Base-by-base conservation (phyloP, 805 yeast species). In the Pichia californica region DNA sequence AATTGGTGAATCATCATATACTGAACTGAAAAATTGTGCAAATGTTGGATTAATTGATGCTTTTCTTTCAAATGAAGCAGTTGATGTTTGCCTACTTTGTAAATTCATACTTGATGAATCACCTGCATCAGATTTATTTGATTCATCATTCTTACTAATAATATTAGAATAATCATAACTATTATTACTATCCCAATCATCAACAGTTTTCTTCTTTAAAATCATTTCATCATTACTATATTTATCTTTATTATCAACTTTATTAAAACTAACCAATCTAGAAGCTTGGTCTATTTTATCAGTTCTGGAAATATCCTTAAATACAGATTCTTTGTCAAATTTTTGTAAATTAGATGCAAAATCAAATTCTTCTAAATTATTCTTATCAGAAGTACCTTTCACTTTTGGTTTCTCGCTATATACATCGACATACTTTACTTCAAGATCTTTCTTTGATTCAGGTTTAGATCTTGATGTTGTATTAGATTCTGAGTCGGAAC, bases 251-350 rank as follows among this genome's bases (percentile, higher is more conserved):
- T 54, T 30, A 15, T 58, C 59, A 15, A 71, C 54, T 51, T 76
- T 81, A 56, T 88, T 88, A 58, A 81, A 85, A 3, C 88, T 80
- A 6, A 85, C 95, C 36, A 87, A 69, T 51, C 95, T 70, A 34
- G 75, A 70, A 13, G 71, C 67, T 20, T 49, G 44, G 31, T 72
- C 76, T 15, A 77, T 69, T 16, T 68, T 71, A 57, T 88, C 96
- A 42, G 69, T 65, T 48, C 71, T 71, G 40, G 77, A 78, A 55
- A 89, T 73, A 57, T 87, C 88, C 38, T 83, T 84, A 61, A 89
- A 83, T 4, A 88, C 91, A 6, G 80, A 70, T 46, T 71, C 68
- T 61, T 89, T 89, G 61, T 89, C 93, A 56, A 89, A 89, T 69
- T 80, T 78, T 20, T 81, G 81, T 49, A 89, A 70, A 57, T 84